Evolutionary conservation across 805 yeast species (phyloP).

Genomic region (Kodamaea kaohsiungensis): DNA sequence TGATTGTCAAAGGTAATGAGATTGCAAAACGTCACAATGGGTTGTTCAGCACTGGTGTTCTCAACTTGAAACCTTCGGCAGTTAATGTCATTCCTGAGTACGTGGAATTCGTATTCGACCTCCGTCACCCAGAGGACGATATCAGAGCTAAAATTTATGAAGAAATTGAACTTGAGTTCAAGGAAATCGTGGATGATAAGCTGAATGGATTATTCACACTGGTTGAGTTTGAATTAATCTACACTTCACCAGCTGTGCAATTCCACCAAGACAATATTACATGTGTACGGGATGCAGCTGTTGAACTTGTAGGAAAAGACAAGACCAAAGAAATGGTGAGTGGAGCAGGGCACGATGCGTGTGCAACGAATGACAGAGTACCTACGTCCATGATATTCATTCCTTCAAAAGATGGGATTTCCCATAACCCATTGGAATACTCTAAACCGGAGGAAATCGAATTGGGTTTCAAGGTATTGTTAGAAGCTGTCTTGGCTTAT

Average conservation of each 20-base stretch:
- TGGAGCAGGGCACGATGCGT: slow-evolving; percentile 79
- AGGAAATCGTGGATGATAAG: slow-evolving; percentile 28
- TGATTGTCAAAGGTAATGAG: slow-evolving; percentile 57
- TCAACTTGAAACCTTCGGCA: slow-evolving; percentile 58
- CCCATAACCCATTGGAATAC: slow-evolving; percentile 69
- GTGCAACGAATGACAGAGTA: slow-evolving; percentile 52
- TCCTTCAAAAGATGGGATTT: slow-evolving; percentile 66
- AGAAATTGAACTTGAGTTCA: slow-evolving; percentile 41
- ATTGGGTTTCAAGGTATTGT: slow-evolving; percentile 55
- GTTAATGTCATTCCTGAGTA: slow-evolving; percentile 68
- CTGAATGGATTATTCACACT: slow-evolving; percentile 31
- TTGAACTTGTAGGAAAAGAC: slow-evolving; percentile 45
- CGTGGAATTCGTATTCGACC: slow-evolving; percentile 61
- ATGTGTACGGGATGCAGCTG: slow-evolving; percentile 55
- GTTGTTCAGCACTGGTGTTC: slow-evolving; percentile 58
- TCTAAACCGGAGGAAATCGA: slow-evolving; percentile 65
- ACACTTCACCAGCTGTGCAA: slow-evolving; percentile 55
- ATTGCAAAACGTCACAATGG: slow-evolving; percentile 55
- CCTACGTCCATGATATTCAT: slow-evolving; percentile 78
- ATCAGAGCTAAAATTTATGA: slow-evolving; percentile 34
- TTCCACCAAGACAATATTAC: slow-evolving; percentile 54
- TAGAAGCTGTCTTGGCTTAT: slow-evolving; percentile 44
- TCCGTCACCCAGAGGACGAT: slow-evolving; percentile 55
- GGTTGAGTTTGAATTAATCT: slow-evolving; percentile 45
- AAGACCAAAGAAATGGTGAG: slow-evolving; percentile 50